These are phyloP conservation scores for Gynochthodes officinalis DNA, from an alignment of 257 asterid species.

Conservation along the genomic window DNA sequence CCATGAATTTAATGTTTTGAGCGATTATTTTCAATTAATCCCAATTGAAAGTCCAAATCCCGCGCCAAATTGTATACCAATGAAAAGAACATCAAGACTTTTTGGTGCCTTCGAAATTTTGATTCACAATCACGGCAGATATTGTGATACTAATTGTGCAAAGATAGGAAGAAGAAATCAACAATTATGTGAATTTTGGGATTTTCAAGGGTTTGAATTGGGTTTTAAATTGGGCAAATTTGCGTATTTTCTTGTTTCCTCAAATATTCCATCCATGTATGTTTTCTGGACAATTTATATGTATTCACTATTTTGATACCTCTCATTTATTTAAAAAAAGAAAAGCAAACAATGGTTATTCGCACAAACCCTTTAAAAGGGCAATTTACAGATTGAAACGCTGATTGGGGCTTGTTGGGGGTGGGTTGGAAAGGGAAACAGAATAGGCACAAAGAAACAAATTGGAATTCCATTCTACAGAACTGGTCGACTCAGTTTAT, in stretches of 20 bases:
- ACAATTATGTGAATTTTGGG: background rate
- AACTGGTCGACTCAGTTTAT: background rate
- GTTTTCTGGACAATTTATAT: background rate
- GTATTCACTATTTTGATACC: background rate
- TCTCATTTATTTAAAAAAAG: background rate
- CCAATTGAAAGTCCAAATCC: background rate
- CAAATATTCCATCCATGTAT: background rate
- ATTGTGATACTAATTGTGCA: background rate
- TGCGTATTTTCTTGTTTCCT: too few species aligned
- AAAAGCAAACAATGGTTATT: background rate
- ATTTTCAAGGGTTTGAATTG: background rate
- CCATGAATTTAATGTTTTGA: background rate
- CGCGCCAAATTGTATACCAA: background rate
- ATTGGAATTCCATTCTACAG: background rate
- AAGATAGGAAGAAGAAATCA: background rate
- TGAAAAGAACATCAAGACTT: background rate
- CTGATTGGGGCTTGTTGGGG: background rate
- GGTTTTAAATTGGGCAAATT: background rate
- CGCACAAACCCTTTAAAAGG: background rate
- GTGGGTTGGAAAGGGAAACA: too few species aligned
- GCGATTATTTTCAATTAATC: background rate
- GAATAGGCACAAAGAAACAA: background rate
- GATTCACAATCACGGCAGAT: background rate
- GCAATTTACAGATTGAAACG: background rate
- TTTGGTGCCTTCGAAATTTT: background rate